phyloP scores from a whole-genome alignment of 768 basidiomycete genomes.

The Suillus cothurnatus region DNA sequence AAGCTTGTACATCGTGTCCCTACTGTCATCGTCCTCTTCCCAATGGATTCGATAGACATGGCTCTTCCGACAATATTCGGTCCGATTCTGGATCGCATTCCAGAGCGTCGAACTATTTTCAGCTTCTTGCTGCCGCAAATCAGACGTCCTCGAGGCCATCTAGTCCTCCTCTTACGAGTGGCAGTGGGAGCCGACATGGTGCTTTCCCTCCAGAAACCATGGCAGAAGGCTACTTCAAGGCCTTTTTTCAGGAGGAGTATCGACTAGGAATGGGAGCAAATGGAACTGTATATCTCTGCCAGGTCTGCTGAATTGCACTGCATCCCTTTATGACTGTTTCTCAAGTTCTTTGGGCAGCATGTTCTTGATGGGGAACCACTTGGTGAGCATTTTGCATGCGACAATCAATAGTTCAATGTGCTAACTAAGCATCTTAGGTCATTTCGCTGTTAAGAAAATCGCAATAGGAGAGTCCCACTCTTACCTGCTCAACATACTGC shows the following conservation, averaged over 20 bases:
- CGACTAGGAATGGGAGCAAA: conserved; percentile 95
- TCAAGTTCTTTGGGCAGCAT: conserved; percentile 49
- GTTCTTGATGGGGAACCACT: conserved; percentile 85
- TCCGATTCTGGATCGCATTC: conserved; percentile 47
- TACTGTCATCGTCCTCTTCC: conserved; percentile 72
- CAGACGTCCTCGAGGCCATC: conserved; percentile 58
- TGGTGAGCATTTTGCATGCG: conserved; percentile 42
- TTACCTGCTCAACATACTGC: conserved; percentile 80
- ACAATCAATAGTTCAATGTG: not conserved
- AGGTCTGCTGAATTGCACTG: conserved; percentile 46
- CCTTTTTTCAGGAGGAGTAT: conserved; percentile 90
- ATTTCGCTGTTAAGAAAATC: conserved; percentile 96
- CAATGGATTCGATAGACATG: conserved; percentile 38
- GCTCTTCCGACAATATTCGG: conserved; percentile 30
- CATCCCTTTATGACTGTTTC: conserved; percentile 1
- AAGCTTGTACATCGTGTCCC: conserved; percentile 53
- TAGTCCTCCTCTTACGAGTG: conserved; percentile 42
- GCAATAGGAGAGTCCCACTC: conserved; percentile 90
- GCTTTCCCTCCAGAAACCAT: conserved; percentile 70
- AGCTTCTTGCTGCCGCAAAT: conserved; percentile 72
- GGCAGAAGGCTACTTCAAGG: conserved; percentile 91
- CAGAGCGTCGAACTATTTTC: conserved; percentile 79
- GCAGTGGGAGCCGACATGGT: conserved; percentile 16
- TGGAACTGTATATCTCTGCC: conserved; percentile 87
- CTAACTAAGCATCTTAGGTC: conserved; percentile 43